Evolutionary conservation across 768 basidiomycete genomes (phyloP), one percentile per base, ranked within the genome.

Genomic region (Leucocoprinus leucothites): DNA sequence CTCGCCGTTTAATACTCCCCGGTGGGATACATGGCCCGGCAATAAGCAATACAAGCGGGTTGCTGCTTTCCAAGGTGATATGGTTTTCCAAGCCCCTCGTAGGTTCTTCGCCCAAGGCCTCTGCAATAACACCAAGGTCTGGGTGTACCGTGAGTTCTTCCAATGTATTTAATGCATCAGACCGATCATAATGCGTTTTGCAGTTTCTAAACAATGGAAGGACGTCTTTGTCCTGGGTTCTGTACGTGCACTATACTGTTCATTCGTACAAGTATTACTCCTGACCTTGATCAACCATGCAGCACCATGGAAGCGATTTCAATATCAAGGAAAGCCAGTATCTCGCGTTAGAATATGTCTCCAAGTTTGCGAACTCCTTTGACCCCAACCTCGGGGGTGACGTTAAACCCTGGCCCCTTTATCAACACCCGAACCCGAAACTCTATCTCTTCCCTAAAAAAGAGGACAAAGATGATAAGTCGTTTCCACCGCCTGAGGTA

Each of bases 11-110:
- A 62, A 64, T 45, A 66, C 66, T 61, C 11, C 11, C 11, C 6
- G 5, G 3, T 9, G 6, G 3, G 14, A 63, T 45, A 66, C 65
- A 0, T 58, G 59, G 9, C 43, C n/a, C 21, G 35, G 55, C 3
- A 68, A 67, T 44, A 56, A 53, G 2, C 48, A 83, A 53, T 82
- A 69, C 64, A 84, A 83, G 59, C 70, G 80, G 1, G 57, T 82
- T 5, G 73, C 82, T 1, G 74, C 81, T 0, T 68, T 82, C 57
- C 69, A 73, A 45, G 82, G 81, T 0, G 82, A 84, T 56, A 57
- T 66, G n/a, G 64, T 73, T 1, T 80, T 84, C 64, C 74, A 82
- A 57, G 75, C 71, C 0, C 75, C 81, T 19, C 68, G 81, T 21
- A 63, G 79, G 9, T 77, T 77, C 64, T 76, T 84, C 60, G 60